Conservation (phyloP, 441 rosid genomes). For the Kokia cookei region DNA sequence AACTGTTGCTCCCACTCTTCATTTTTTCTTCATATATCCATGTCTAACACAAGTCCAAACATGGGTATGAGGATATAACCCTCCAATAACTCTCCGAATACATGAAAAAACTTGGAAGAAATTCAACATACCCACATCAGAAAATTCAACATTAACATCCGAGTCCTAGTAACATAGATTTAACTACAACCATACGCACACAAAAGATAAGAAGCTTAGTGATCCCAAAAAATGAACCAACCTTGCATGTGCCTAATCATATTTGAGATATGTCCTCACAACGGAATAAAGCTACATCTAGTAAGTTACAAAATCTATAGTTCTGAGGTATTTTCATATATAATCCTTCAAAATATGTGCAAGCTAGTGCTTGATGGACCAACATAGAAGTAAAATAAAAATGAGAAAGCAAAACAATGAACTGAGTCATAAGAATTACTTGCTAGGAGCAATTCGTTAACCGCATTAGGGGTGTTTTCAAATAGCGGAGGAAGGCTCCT, state of each 20-base stretch:
- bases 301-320: background rate
- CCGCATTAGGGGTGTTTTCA: conserved; percentile 60
- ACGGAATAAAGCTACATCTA: background rate
- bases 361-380: background rate
- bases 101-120: background rate
- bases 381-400: background rate
- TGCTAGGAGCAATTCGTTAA: conserved; percentile 65
- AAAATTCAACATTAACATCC: background rate
- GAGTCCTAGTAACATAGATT: background rate
- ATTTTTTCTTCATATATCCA: background rate
- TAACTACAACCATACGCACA: background rate
- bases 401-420: background rate
- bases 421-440: conserved; percentile 33
- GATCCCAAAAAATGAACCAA: background rate
- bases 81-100: background rate
- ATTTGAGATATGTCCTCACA: background rate
- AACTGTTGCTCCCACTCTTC: background rate
- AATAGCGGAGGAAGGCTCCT: conserved; percentile 86
- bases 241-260: background rate
- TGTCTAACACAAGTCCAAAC: background rate
- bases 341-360: background rate
- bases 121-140: background rate
- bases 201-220: background rate
- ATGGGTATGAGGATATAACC: background rate
- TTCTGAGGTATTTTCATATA: background rate